Evolutionary conservation across 148 eudicot genomes (phyloP).

Genomic region (Heliosperma pusillum): DNA sequence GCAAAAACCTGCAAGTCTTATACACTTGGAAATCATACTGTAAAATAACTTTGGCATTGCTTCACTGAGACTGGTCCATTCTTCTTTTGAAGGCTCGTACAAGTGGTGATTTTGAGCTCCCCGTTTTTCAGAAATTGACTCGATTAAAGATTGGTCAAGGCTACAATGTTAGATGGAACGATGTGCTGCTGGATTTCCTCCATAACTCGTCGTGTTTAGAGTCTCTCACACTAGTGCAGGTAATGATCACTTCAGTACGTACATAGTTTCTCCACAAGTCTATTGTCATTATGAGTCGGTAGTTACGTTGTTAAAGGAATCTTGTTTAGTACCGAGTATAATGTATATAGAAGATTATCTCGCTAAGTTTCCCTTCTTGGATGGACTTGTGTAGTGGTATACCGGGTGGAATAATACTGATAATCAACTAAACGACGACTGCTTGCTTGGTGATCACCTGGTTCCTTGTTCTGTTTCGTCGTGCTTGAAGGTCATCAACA

Average conservation of each 20-base stretch:
- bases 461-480: slow-evolving; percentile 14
- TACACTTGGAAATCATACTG: neutral
- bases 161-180: slow-evolving; percentile 13
- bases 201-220: slow-evolving; percentile 11
- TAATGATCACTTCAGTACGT: neutral
- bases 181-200: slow-evolving; percentile 12
- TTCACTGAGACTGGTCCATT: neutral
- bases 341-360: too few relatives aligned
- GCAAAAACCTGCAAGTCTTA: neutral
- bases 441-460: neutral
- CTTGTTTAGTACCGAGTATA: too few relatives aligned
- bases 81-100: slow-evolving; percentile 21
- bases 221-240: slow-evolving; percentile 16
- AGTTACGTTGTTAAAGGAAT: too few relatives aligned
- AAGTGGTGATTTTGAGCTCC: slow-evolving; percentile 14
- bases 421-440: neutral
- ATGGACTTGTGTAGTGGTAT: neutral
- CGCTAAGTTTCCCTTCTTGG: neutral
- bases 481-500: slow-evolving; percentile 11
- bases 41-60: neutral
- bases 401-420: neutral
- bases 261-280: too few relatives aligned
- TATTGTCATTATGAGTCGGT: too few relatives aligned
- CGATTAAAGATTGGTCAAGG: slow-evolving; percentile 17
- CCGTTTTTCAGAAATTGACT: slow-evolving; percentile 18